Conservation (phyloP, 768 basidiomycete species). For the Lentinula detonsa region DNA sequence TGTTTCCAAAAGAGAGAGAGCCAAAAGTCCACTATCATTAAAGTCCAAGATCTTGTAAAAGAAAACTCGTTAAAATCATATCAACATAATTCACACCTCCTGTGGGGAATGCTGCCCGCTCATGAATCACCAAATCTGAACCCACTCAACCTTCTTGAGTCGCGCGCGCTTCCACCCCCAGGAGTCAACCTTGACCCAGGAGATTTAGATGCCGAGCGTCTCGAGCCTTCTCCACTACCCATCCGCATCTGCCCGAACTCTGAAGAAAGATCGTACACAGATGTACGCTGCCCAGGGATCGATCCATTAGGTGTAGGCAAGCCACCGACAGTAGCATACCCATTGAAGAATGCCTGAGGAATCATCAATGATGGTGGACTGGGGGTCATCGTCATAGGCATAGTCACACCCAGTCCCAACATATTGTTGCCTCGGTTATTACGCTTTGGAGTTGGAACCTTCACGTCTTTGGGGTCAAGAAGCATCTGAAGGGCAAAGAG, state of each 20-base stretch:
- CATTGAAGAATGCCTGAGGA: not conserved
- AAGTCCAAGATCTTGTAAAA: not conserved
- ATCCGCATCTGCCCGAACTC: constrained; percentile 12
- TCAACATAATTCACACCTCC: constrained; percentile 3
- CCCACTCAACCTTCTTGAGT: constrained; percentile 10
- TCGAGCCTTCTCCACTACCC: not conserved
- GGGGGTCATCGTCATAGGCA: not conserved
- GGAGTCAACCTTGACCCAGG: constrained; percentile 4
- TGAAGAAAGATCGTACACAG: constrained; percentile 5
- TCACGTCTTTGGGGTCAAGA: constrained; percentile 46
- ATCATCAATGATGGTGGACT: not conserved
- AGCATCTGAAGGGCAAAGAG: constrained; percentile 68
- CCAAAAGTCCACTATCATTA: too few species aligned
- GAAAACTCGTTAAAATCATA: not conserved
- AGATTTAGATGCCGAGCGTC: constrained; percentile 3
- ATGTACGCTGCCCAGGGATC: not conserved
- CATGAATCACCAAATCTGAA: constrained; percentile 2
- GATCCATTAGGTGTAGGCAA: not conserved
- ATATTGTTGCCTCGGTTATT: not conserved
- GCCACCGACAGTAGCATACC: constrained; percentile 1
- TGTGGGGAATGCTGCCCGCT: not conserved
- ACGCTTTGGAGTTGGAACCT: constrained; percentile 28
- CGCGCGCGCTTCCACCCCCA: constrained; percentile 1
- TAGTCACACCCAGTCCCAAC: not conserved
- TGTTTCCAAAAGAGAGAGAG: too few species aligned